Conservation (phyloP, 2,329 filamentous ascomycete genomes). For the Ophiosphaerella herpotricha region DNA sequence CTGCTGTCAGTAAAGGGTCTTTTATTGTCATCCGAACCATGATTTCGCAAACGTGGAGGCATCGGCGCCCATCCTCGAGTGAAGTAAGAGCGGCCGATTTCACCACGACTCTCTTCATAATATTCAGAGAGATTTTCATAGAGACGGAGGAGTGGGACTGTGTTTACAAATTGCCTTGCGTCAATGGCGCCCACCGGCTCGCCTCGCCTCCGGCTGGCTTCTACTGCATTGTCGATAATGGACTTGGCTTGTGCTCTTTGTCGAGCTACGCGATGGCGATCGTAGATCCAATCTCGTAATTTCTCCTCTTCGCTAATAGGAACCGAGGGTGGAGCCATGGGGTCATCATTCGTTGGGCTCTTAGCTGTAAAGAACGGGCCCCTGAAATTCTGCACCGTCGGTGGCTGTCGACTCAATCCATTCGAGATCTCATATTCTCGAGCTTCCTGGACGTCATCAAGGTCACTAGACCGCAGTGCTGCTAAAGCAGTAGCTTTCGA, state of each 20-base stretch:
- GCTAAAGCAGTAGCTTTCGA: background rate
- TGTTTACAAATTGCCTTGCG: slow-evolving; percentile 26
- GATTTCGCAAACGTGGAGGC: slow-evolving; percentile 47
- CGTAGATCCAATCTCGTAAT: slow-evolving; percentile 49
- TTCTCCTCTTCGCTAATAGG: slow-evolving; percentile 40
- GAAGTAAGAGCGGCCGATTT: slow-evolving; percentile 45
- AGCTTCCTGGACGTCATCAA: slow-evolving; percentile 21
- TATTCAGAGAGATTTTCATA: slow-evolving; percentile 52
- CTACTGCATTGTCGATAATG: slow-evolving; percentile 24
- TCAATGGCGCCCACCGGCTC: slow-evolving; percentile 2
- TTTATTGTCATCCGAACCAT: slow-evolving; percentile 41
- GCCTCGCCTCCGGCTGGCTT: slow-evolving; percentile 13
- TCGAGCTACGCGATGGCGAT: slow-evolving; percentile 31
- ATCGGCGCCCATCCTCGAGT: slow-evolving; percentile 44
- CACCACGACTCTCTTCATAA: slow-evolving; percentile 31
- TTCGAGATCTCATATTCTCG: slow-evolving; percentile 28
- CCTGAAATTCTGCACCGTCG: slow-evolving; percentile 42
- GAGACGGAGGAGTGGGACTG: slow-evolving; percentile 47
- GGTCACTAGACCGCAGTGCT: slow-evolving; percentile 35
- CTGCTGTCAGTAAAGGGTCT: slow-evolving; percentile 43
- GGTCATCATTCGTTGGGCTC: slow-evolving; percentile 33
- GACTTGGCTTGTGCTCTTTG: slow-evolving; percentile 32
- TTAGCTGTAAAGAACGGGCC: slow-evolving; percentile 45
- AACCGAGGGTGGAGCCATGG: slow-evolving; percentile 26
- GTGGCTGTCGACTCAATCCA: slow-evolving; percentile 26